Evolutionary conservation across 768 basidiomycete genomes (phyloP).

Genomic region (Leccinum ochraceum): DNA sequence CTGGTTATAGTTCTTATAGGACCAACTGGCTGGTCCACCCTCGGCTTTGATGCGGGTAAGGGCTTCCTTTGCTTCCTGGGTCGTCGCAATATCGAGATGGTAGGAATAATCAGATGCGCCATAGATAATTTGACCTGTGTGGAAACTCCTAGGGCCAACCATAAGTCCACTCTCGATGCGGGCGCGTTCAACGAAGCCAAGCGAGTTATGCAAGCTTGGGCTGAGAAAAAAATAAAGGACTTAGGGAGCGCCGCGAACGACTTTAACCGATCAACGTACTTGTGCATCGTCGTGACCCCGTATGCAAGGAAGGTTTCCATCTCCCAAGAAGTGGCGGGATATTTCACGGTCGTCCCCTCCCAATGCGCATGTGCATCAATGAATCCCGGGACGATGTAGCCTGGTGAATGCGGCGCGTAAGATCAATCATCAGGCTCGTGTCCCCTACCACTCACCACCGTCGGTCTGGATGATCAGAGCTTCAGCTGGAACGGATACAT

Average conservation of each 20-base stretch:
- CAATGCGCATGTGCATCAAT: slow-evolving; percentile 80
- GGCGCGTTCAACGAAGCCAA: slow-evolving; percentile 64
- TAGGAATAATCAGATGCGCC: slow-evolving; percentile 48
- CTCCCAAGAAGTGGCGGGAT: slow-evolving; percentile 73
- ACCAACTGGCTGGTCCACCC: slow-evolving; percentile 67
- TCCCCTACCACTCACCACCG: slow-evolving; percentile 49
- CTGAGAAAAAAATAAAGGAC: slow-evolving; percentile 33
- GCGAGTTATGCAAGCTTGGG: slow-evolving; percentile 63
- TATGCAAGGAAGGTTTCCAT: slow-evolving; percentile 74
- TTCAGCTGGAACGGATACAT: slow-evolving; percentile 37
- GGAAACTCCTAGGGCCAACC: slow-evolving; percentile 72
- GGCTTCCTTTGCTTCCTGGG: slow-evolving; percentile 64
- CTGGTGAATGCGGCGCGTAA: slow-evolving; percentile 34
- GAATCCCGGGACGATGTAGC: slow-evolving; percentile 69
- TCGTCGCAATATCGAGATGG: slow-evolving; percentile 67
- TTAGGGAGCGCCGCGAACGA: neutral
- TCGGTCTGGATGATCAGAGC: slow-evolving; percentile 55
- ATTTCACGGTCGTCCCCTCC: slow-evolving; percentile 52
- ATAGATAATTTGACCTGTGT: slow-evolving; percentile 61
- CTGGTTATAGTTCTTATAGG: slow-evolving; percentile 80
- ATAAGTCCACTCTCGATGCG: slow-evolving; percentile 68
- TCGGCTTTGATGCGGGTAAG: slow-evolving; percentile 69
- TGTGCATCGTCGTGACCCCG: slow-evolving; percentile 76
- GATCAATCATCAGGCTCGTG: neutral
- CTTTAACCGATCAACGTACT: slow-evolving; percentile 42